Evolutionary conservation across 495 filamentous ascomycete species (phyloP), one percentile per base, ranked within the genome.

Genomic region (Pyrenopolyporus hunteri): DNA sequence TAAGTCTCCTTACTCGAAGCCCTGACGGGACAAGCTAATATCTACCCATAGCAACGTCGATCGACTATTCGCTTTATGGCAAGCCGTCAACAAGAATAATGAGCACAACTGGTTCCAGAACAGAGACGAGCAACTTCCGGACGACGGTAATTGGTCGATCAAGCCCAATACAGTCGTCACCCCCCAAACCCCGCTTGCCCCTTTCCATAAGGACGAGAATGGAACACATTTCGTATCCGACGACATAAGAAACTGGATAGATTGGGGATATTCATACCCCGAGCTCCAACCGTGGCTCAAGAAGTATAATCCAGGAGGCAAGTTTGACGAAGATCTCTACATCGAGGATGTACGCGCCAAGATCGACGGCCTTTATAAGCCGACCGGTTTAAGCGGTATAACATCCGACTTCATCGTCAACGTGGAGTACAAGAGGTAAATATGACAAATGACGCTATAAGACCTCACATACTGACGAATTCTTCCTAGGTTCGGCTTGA

Each of bases 231-330:
- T 45, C 22, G 26, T 22, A 5, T 45, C 42, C 17, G 42, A 45
- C 3, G 42, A 45, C 26, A 45, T 45, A 8, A 45, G 42, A 14
- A 22, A 45, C 22, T 45, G 42, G 42, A 45, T n/a, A 6, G 3
- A 45, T 4, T 45, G 42, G 42, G 42, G 42, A 25, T 45, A 45
- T 6, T 45, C 42, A 4, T 45, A 45, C 42, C 42, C 42, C 0
- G 42, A 45, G 23, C 42, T 45, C 22, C 42, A 45, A 22, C 42
- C 42, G 4, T 45, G 42, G 42, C 42, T 45, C 11, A n/a, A 19
- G 6, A 45, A 45, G 22, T 45, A 45, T 45, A 45, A 45, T 10
- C 10, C 9, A 45, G 42, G 26, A 3, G 42, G 42, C 0, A 14
- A 14, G 7, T 45, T 45, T 22, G 11, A 28, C 42, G 26, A 45